These are phyloP conservation scores for Ceratobasidium papillatum DNA, from an alignment of 1,284 basidiomycete species.

Conservation along the genomic window DNA sequence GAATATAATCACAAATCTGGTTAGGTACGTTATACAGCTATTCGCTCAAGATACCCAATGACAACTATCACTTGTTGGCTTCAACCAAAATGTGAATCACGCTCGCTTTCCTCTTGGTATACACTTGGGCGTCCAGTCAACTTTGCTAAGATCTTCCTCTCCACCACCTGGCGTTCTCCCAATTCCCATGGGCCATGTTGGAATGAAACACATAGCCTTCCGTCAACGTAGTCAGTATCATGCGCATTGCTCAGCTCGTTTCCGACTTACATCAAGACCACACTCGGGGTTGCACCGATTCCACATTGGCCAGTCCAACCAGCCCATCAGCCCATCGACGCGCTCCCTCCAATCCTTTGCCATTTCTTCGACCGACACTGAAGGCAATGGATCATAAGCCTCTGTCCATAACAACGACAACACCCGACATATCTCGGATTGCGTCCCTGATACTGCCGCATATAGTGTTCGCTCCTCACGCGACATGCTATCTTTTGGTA, in stretches of 20 bases:
- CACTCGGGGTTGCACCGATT: constrained; percentile 20
- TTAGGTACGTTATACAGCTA: not conserved
- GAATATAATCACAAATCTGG: not conserved
- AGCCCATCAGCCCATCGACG: constrained; percentile 11
- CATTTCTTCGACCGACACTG: not conserved
- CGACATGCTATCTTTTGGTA: constrained; percentile 4
- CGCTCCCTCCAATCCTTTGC: constrained; percentile 1
- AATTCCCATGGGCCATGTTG: constrained; percentile 26
- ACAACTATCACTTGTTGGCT: not conserved
- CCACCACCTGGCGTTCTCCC: constrained; percentile 3
- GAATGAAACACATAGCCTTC: constrained; percentile 30
- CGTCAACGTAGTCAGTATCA: not conserved
- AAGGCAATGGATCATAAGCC: constrained; percentile 11
- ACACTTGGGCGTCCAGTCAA: constrained; percentile 37
- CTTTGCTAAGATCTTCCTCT: constrained; percentile 25
- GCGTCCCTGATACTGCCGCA: constrained; percentile 19
- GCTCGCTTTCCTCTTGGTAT: not conserved
- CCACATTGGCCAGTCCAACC: constrained; percentile 36
- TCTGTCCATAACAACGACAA: constrained; percentile 28
- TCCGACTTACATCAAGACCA: constrained; percentile 7
- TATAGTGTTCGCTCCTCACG: constrained; percentile 32
- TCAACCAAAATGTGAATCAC: not conserved
- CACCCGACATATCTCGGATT: constrained; percentile 17
- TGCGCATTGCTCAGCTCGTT: not conserved
- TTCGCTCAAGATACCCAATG: not conserved